Evolutionary conservation across 2,329 filamentous ascomycete species (phyloP).

Genomic region (Fusarium buharicum): DNA sequence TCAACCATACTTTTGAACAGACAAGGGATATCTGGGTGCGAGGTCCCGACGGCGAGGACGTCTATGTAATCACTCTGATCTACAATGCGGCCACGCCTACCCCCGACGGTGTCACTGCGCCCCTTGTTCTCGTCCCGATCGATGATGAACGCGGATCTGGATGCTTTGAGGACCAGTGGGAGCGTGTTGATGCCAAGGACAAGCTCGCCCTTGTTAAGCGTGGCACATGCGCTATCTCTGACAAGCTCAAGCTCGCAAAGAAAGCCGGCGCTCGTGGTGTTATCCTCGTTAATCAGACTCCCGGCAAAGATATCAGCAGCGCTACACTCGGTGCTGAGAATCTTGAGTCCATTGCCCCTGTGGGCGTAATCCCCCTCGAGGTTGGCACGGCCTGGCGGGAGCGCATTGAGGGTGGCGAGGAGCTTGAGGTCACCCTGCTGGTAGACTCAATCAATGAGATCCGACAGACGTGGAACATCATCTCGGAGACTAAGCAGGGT

Average conservation of each 20-base stretch:
- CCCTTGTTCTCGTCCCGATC: slow-evolving; percentile 52
- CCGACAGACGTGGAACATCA: slow-evolving; percentile 55
- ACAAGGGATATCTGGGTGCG: slow-evolving; percentile 56
- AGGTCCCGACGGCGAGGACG: slow-evolving; percentile 57
- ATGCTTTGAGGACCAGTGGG: slow-evolving; percentile 58
- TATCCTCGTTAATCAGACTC: slow-evolving; percentile 70
- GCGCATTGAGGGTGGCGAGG: slow-evolving; percentile 49
- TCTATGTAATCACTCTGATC: slow-evolving; percentile 56
- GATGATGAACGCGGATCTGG: slow-evolving; percentile 53
- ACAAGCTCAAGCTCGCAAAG: slow-evolving; percentile 58
- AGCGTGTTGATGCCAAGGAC: slow-evolving; percentile 55
- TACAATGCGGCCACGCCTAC: slow-evolving; percentile 59
- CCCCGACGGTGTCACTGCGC: slow-evolving; percentile 51
- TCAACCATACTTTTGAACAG: slow-evolving; percentile 58
- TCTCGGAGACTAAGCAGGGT: slow-evolving; percentile 56
- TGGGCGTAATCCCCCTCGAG: slow-evolving; percentile 51
- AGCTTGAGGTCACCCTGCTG: slow-evolving; percentile 49
- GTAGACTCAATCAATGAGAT: slow-evolving; percentile 53
- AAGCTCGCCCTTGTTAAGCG: slow-evolving; percentile 60
- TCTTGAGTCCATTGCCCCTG: slow-evolving; percentile 50
- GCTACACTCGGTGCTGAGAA: slow-evolving; percentile 64
- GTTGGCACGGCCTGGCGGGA: slow-evolving; percentile 51
- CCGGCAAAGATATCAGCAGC: slow-evolving; percentile 55
- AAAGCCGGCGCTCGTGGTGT: slow-evolving; percentile 56
- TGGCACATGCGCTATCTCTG: slow-evolving; percentile 55